Evolutionary conservation across 768 basidiomycete genomes (phyloP).

Genomic region (Hypholoma fasciculare): DNA sequence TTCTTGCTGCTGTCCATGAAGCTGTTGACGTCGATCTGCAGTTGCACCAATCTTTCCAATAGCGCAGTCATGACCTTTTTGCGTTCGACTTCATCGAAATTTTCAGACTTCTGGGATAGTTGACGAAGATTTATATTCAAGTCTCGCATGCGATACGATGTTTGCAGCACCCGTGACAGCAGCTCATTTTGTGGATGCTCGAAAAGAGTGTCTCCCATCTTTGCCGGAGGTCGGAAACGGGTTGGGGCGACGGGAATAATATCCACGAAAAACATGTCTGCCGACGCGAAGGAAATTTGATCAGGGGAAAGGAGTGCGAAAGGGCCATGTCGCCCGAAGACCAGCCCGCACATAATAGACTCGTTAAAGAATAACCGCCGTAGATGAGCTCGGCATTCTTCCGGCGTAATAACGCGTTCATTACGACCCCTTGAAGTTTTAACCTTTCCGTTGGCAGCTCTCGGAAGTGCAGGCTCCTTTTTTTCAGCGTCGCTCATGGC

Average conservation of each 20-base stretch:
- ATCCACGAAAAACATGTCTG: conserved; percentile 98
- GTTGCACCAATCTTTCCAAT: conserved; percentile 80
- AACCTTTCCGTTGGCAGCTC: conserved; percentile 73
- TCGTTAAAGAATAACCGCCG: conserved; percentile 88
- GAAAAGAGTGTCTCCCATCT: conserved; percentile 89
- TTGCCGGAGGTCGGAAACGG: conserved; percentile 92
- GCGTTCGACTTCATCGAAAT: conserved; percentile 49
- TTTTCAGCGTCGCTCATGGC: conserved; percentile 24
- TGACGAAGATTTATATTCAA: conserved; percentile 65
- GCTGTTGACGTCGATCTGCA: conserved; percentile 94
- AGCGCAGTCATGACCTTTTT: conserved; percentile 64
- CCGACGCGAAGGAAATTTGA: conserved; percentile 68
- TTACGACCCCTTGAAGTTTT: conserved; percentile 80
- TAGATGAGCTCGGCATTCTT: conserved; percentile 93
- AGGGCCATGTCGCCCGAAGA: conserved; percentile 93
- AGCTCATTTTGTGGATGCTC: conserved; percentile 97
- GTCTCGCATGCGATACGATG: conserved; percentile 79
- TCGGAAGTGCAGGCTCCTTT: conserved; percentile 43
- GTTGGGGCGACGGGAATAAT: conserved; percentile 91
- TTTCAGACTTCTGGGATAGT: conserved; percentile 58
- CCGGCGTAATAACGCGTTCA: conserved; percentile 88
- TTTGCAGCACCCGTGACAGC: conserved; percentile 75
- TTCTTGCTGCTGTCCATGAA: conserved; percentile 98
- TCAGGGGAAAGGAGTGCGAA: conserved; percentile 62
- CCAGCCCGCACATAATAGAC: conserved; percentile 73